Percentiles rank a stretch among this genome's conserved stretches.
phyloP scores from a whole-genome alignment of 1,284 basidiomycete species.

The Cryptococcus sp. region DNA sequence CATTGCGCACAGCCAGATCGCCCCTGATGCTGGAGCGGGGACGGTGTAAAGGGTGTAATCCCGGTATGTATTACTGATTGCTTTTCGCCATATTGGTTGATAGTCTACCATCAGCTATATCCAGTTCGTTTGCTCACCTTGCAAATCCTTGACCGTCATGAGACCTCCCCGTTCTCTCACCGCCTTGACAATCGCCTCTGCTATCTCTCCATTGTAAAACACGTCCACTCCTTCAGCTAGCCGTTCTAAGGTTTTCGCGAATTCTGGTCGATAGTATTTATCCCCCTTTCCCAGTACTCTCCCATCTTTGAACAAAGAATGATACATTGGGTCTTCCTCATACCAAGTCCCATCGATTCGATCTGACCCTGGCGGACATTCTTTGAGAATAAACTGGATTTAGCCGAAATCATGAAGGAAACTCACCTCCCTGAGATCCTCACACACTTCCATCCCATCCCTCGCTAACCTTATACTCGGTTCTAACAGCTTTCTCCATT shows the following conservation, averaged over 20 bases:
- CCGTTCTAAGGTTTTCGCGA: conserved; percentile 27
- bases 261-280: conserved; percentile 27
- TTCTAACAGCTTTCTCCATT: conserved; percentile 18
- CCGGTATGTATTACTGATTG: conserved; percentile 23
- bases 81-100: conserved; percentile 18
- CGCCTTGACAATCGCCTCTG: conserved; percentile 23
- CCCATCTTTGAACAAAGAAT: conserved; percentile 23
- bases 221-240: conserved; percentile 31
- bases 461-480: conserved; percentile 18
- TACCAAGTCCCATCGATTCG: conserved; percentile 13
- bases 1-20: conserved; percentile 36
- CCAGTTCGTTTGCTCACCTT: conserved; percentile 8
- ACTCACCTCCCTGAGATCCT: conserved; percentile 16
- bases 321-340: conserved; percentile 10
- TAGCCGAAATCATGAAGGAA: neutral
- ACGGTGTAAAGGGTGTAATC: conserved; percentile 27
- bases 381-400: neutral
- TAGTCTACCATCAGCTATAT: conserved; percentile 20
- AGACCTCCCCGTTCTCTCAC: conserved; percentile 28
- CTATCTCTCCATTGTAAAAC: conserved; percentile 36
- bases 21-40: conserved; percentile 40
- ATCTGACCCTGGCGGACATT: conserved; percentile 9
- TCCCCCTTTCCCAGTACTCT: conserved; percentile 19
- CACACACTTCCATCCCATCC: conserved; percentile 61
- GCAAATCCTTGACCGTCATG: conserved; percentile 33